Conservation (phyloP, 352 stramenopile genomes). For the Globisporangium okanoganense region DNA sequence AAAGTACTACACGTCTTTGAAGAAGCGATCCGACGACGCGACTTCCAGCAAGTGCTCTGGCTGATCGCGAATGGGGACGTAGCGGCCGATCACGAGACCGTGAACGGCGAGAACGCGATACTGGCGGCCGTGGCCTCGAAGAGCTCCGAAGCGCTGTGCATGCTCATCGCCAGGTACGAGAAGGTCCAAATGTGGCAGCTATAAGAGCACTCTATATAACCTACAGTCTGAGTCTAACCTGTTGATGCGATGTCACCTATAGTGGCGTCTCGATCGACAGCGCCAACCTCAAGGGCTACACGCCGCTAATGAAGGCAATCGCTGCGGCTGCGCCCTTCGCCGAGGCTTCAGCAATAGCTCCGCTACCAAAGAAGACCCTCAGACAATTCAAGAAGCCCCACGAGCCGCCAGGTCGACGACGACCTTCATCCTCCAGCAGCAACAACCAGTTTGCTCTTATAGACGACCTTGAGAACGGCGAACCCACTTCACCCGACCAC, state of each 20-base stretch:
- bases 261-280: slow-evolving; percentile 59
- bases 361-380: not conserved
- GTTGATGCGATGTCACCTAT: not conserved
- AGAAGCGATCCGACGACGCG: slow-evolving; percentile 44
- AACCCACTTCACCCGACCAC: not conserved
- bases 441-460: not conserved
- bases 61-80: slow-evolving; percentile 62
- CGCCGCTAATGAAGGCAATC: slow-evolving; percentile 73
- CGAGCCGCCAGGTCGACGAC: not conserved
- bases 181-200: not conserved
- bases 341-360: not conserved
- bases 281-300: slow-evolving; percentile 54
- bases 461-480: not conserved
- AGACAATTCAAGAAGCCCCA: not conserved
- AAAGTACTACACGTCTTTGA: slow-evolving; percentile 29
- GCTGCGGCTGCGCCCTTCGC: slow-evolving; percentile 34
- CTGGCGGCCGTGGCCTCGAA: slow-evolving; percentile 52
- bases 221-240: not conserved
- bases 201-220: not conserved
- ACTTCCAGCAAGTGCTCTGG: slow-evolving; percentile 65
- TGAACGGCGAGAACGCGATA: slow-evolving; percentile 51
- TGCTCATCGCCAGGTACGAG: slow-evolving; percentile 44
- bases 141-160: slow-evolving; percentile 29
- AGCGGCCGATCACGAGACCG: slow-evolving; percentile 43
- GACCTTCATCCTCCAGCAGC: not conserved